These are phyloP conservation scores for Halocafeteria seosinensis DNA, from an alignment of 108 stramenopile species.

Conservation along the genomic window DNA sequence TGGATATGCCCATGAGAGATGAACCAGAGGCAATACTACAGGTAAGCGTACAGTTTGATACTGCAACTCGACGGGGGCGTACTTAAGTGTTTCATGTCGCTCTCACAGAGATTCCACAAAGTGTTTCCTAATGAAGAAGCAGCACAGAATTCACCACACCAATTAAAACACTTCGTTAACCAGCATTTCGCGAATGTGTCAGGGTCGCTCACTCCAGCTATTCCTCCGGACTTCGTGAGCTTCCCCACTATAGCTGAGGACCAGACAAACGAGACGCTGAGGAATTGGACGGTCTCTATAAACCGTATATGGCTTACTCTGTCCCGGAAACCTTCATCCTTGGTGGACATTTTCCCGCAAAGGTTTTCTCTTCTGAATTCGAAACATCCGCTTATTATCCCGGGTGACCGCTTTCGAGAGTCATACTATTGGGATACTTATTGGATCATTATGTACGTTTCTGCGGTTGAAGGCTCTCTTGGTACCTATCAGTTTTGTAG, in stretches of 20 bases:
- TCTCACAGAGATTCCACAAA: too few species aligned
- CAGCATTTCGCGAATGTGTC: too few species aligned
- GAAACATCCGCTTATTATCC: conserved; percentile 1
- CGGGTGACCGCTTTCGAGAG: conserved; percentile 30
- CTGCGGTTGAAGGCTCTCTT: too few species aligned
- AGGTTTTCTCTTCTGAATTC: neutral
- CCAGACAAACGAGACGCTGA: neutral
- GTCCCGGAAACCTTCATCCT: neutral
- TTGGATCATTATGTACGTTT: conserved; percentile 33
- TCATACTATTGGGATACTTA: conserved; percentile 39
- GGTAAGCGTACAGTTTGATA: too few species aligned
- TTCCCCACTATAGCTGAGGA: neutral
- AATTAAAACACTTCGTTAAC: too few species aligned
- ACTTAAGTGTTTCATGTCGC: too few species aligned
- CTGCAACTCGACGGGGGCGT: too few species aligned
- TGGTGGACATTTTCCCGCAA: neutral
- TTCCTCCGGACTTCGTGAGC: neutral
- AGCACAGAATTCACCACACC: too few species aligned
- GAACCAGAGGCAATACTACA: too few species aligned
- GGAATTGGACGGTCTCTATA: neutral
- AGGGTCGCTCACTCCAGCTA: neutral
- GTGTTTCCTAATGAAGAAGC: too few species aligned
- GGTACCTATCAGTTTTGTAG: too few species aligned
- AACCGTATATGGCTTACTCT: neutral
- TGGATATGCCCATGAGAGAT: conserved; percentile 8